These are phyloP conservation scores for Candida tibetensis DNA, from an alignment of 805 yeast genomes.

Conservation along the genomic window DNA sequence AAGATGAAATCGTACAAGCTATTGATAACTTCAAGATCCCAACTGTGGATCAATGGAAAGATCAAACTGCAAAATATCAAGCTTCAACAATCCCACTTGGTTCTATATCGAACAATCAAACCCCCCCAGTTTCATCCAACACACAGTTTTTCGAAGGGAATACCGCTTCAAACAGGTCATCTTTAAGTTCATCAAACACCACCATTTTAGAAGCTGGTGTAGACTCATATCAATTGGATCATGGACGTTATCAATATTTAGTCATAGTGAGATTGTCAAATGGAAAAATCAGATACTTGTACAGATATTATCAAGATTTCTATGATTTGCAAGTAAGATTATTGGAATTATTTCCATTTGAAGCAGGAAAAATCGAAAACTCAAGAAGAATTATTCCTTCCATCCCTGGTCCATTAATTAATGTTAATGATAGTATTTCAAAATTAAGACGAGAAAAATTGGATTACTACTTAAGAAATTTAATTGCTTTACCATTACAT, in stretches of 20 bases:
- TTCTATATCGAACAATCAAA: slow-evolving; percentile 27
- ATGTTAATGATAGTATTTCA: slow-evolving; percentile 72
- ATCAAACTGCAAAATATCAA: slow-evolving; percentile 83
- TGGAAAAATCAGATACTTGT: slow-evolving; percentile 68
- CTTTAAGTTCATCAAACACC: slow-evolving; percentile 29
- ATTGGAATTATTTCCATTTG: slow-evolving; percentile 81
- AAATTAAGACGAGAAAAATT: slow-evolving; percentile 54
- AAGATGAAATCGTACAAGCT: slow-evolving; percentile 44
- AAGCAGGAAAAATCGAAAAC: slow-evolving; percentile 84
- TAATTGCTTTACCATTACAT: slow-evolving; percentile 71
- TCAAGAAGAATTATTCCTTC: slow-evolving; percentile 80
- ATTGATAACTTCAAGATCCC: slow-evolving; percentile 74
- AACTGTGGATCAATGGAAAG: slow-evolving; percentile 94
- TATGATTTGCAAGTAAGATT: slow-evolving; percentile 87
- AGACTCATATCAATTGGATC: slow-evolving; percentile 74
- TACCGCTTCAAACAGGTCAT: slow-evolving; percentile 26
- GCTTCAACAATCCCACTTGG: slow-evolving; percentile 82
- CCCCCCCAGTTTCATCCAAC: slow-evolving; percentile 32
- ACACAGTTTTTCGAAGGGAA: slow-evolving; percentile 35
- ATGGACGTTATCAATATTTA: slow-evolving; percentile 87
- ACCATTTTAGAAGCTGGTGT: slow-evolving; percentile 65
- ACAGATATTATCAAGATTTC: slow-evolving; percentile 92
- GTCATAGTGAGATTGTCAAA: slow-evolving; percentile 63
- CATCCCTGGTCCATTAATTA: slow-evolving; percentile 93
- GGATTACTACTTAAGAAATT: slow-evolving; percentile 50